Conservation (phyloP, 2,329 filamentous ascomycete genomes). For the Aspergillus sp. region DNA sequence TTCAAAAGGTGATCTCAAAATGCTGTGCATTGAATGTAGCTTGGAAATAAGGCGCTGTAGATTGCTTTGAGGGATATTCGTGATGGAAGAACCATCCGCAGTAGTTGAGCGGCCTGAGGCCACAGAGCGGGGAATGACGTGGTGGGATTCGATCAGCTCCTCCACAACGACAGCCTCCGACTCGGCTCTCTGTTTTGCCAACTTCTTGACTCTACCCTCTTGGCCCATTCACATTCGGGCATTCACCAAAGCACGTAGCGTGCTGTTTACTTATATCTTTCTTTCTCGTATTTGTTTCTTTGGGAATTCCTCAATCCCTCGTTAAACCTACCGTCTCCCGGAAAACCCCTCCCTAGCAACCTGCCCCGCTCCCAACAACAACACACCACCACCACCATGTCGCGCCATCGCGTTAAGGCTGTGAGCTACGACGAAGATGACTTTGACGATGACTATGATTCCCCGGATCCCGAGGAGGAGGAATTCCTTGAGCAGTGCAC, state of each 20-base stretch:
- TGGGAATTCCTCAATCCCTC: background rate
- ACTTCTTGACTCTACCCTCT: background rate
- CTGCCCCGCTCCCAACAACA: slow-evolving; percentile 7
- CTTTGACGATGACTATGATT: slow-evolving; percentile 44
- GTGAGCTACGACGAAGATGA: slow-evolving; percentile 47
- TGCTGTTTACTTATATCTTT: background rate
- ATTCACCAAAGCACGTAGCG: background rate
- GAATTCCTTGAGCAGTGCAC: slow-evolving; percentile 67
- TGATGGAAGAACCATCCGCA: background rate
- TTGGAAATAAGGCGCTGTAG: background rate
- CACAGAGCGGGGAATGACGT: slow-evolving; percentile 37
- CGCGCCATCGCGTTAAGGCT: slow-evolving; percentile 49
- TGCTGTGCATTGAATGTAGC: background rate
- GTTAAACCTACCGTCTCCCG: background rate
- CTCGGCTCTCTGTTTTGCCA: slow-evolving; percentile 5
- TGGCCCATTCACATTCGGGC: background rate
- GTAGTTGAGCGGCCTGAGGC: background rate
- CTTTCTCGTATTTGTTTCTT: background rate
- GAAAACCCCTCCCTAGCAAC: slow-evolving; percentile 2
- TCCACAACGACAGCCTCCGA: background rate
- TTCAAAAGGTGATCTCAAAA: background rate
- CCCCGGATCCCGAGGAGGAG: slow-evolving; percentile 47
- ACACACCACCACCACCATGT: slow-evolving; percentile 36
- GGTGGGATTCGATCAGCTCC: slow-evolving; percentile 17
- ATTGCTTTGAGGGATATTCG: background rate